Evolutionary conservation across 306 rosid genomes (phyloP).

Genomic region (Argentina anserina): DNA sequence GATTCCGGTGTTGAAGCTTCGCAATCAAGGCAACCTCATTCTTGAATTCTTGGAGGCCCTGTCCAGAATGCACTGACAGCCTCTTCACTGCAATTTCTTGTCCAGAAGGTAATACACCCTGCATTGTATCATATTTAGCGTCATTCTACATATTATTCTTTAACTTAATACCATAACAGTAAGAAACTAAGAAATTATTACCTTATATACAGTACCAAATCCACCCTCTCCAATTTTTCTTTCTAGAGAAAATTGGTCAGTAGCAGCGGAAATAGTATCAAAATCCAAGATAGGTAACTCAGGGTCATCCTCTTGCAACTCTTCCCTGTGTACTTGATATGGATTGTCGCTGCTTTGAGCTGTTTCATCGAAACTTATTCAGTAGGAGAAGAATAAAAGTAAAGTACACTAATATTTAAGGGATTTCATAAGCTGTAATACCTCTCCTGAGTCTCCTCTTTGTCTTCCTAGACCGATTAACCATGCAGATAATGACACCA

Average conservation of each 20-base stretch:
- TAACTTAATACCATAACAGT: background rate
- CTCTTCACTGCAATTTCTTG: constrained; percentile 57
- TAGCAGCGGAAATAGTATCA: constrained; percentile 29
- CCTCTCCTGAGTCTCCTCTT: constrained; percentile 6
- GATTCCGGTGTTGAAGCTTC: constrained; percentile 60
- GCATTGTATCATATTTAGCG: constrained; percentile 6
- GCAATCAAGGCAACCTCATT: constrained; percentile 53
- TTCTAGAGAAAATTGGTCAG: constrained; percentile 23
- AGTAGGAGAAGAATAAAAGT: background rate
- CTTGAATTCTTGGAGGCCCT: constrained; percentile 48
- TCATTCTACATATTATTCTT: background rate
- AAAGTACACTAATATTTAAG: background rate
- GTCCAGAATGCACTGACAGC: constrained; percentile 36
- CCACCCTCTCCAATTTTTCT: constrained; percentile 63
- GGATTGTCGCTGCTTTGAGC: background rate
- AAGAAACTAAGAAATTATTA: too few relatives aligned
- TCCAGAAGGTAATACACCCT: constrained; percentile 41
- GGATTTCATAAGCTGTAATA: background rate
- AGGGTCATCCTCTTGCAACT: constrained; percentile 21
- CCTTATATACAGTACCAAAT: constrained; percentile 60
- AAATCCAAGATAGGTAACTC: constrained; percentile 28
- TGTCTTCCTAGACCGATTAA: constrained; percentile 8
- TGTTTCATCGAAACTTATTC: background rate
- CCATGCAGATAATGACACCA: constrained; percentile 5
- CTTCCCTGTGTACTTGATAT: background rate